phyloP scores from a whole-genome alignment of 495 filamentous ascomycete genomes.

The Xylaria nigripes region DNA sequence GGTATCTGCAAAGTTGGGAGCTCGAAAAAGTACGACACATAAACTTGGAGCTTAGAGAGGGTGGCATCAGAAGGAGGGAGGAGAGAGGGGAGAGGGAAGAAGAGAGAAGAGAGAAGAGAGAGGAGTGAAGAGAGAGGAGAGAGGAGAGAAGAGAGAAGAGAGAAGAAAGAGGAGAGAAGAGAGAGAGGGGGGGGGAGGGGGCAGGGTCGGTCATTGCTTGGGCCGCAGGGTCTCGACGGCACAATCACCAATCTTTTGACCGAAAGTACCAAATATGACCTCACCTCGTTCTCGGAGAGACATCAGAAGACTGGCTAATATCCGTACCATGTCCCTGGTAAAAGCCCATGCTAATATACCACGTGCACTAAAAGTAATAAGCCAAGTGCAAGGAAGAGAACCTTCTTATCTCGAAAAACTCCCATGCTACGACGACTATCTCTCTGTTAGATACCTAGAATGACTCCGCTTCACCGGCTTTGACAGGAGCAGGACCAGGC shows the following conservation, averaged over 20 bases:
- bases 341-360: slow-evolving; percentile 2
- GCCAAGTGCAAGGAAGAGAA: too few species aligned
- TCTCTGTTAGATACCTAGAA: slow-evolving; percentile 1
- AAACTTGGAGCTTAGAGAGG: slow-evolving; percentile 15
- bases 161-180: too few species aligned
- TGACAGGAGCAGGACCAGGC: slow-evolving; percentile 11
- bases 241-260: slow-evolving; percentile 6
- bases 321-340: background rate
- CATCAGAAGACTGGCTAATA: background rate
- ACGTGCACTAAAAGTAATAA: too few species aligned
- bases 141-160: too few species aligned
- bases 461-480: slow-evolving; percentile 9
- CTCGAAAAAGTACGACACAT: slow-evolving; percentile 21
- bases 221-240: slow-evolving; percentile 6
- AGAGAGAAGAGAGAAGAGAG: too few species aligned
- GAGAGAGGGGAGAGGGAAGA: too few species aligned
- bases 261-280: slow-evolving; percentile 6
- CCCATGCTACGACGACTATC: background rate
- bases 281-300: background rate
- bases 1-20: slow-evolving; percentile 19
- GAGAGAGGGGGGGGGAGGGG: too few species aligned
- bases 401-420: too few species aligned
- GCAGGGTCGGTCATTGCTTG: slow-evolving; percentile 2
- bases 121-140: too few species aligned
- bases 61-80: slow-evolving; percentile 12